These are phyloP conservation scores for Arthroderma sp. DNA, from an alignment of 2,329 filamentous ascomycete genomes.

Conservation along the genomic window DNA sequence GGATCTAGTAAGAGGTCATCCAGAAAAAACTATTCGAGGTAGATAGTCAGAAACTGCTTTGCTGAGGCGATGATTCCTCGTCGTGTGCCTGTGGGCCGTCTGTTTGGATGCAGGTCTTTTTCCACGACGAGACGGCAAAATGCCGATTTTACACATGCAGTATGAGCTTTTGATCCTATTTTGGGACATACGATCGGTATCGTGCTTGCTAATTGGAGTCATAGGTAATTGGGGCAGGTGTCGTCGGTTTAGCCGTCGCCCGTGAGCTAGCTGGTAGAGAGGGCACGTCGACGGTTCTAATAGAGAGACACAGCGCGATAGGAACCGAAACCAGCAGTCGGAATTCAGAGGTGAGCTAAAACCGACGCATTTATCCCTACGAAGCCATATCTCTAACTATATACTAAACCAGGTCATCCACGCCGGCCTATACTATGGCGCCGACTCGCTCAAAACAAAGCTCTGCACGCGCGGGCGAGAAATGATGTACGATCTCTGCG, in stretches of 20 bases:
- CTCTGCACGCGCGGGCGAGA: constrained; percentile 69
- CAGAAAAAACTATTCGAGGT: no score
- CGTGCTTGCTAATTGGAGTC: constrained; percentile 1
- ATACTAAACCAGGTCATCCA: constrained; percentile 60
- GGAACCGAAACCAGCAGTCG: constrained; percentile 81
- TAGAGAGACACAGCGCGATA: constrained; percentile 62
- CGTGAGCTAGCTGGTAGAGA: constrained; percentile 52
- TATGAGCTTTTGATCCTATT: constrained; percentile 13
- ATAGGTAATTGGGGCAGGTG: constrained; percentile 53
- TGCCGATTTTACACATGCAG: constrained; percentile 52
- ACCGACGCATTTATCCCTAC: neutral
- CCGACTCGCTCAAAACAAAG: constrained; percentile 60
- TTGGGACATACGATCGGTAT: neutral
- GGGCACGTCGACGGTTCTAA: constrained; percentile 55
- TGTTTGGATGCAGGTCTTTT: constrained; percentile 22
- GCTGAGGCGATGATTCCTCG: no score
- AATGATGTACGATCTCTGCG: constrained; percentile 68
- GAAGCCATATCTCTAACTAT: neutral
- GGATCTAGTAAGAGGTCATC: no score
- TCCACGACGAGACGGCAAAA: constrained; percentile 27
- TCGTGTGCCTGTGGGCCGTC: neutral
- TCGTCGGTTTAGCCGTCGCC: constrained; percentile 70
- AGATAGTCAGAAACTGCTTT: no score
- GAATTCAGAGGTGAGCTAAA: constrained; percentile 59
- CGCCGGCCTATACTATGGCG: constrained; percentile 82